These are phyloP conservation scores for Gamarada debralockiae DNA, from an alignment of 495 filamentous ascomycete genomes.

Conservation along the genomic window DNA sequence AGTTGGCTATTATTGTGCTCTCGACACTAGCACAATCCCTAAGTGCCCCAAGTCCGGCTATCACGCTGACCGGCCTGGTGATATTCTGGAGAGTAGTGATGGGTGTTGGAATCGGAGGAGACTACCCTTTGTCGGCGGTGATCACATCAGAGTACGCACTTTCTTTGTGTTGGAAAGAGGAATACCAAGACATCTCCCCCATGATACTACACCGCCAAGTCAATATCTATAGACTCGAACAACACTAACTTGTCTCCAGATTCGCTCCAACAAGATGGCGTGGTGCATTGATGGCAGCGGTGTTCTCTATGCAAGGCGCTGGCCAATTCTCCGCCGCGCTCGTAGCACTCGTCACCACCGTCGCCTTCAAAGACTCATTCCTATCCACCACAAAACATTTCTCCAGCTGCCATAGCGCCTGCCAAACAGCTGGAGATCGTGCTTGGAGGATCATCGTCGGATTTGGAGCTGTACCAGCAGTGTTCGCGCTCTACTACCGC, in stretches of 20 bases:
- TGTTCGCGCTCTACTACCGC: constrained; percentile 76
- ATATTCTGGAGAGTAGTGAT: constrained; percentile 80
- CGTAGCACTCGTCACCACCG: constrained; percentile 65
- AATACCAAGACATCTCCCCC: no score
- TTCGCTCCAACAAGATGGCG: constrained; percentile 83
- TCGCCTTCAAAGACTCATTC: constrained; percentile 66
- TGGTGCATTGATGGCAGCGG: constrained; percentile 83
- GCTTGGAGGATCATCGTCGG: constrained; percentile 83
- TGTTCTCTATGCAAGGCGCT: constrained; percentile 85
- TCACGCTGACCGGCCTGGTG: constrained; percentile 67
- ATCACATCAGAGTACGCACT: constrained; percentile 72
- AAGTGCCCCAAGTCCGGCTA: constrained; percentile 47
- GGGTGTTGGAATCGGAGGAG: constrained; percentile 69
- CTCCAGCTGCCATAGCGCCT: constrained; percentile 52
- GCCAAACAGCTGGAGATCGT: constrained; percentile 68
- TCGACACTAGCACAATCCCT: constrained; percentile 62
- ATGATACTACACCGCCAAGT: no score
- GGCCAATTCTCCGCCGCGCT: constrained; percentile 61
- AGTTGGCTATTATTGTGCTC: constrained; percentile 69
- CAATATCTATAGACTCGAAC: no score
- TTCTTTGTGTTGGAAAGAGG: background rate
- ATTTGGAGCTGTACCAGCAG: constrained; percentile 72
- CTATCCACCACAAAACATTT: constrained; percentile 36
- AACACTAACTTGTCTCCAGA: constrained; percentile 29
- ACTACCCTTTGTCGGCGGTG: constrained; percentile 72